Conservation (phyloP, 2,329 filamentous ascomycete species). For the Aspergillus neoniger region DNA sequence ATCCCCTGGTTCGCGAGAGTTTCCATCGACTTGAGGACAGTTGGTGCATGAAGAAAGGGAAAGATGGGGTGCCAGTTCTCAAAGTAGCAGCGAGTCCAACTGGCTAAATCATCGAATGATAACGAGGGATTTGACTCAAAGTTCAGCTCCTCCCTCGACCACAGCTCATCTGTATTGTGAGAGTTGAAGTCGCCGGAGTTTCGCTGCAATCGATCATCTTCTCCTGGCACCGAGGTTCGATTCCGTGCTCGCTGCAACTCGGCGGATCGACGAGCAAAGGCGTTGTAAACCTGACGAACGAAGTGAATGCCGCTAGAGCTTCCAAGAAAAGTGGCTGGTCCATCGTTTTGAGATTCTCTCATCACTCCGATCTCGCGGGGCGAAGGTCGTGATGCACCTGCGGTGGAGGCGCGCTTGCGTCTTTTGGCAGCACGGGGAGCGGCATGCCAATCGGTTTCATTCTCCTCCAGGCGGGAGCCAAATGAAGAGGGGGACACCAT, state of each 20-base stretch:
- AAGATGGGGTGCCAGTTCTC: constrained; percentile 60
- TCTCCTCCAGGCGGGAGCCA: no score
- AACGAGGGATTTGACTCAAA: constrained; percentile 41
- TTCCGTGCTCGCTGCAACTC: constrained; percentile 30
- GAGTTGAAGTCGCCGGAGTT: constrained; percentile 21
- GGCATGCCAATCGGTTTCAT: no score
- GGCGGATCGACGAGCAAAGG: constrained; percentile 44
- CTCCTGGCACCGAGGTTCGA: constrained; percentile 56
- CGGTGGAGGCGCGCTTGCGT: constrained; percentile 24
- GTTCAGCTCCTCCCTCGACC: constrained; percentile 39
- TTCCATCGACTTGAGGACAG: constrained; percentile 52
- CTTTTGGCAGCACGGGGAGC: constrained; percentile 22
- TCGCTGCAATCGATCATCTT: constrained; percentile 52
- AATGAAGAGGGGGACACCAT: no score
- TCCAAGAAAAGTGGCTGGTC: constrained; percentile 57
- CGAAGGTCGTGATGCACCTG: constrained; percentile 15
- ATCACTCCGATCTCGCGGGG: constrained; percentile 53
- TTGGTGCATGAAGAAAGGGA: constrained; percentile 59
- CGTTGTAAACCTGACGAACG: constrained; percentile 56
- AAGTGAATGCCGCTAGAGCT: constrained; percentile 63
- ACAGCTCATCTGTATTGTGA: constrained; percentile 9
- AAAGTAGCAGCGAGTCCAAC: constrained; percentile 58
- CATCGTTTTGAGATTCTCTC: constrained; percentile 48
- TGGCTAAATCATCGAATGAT: constrained; percentile 52
- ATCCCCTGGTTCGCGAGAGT: constrained; percentile 39